These are phyloP conservation scores for Selenicereus undatus DNA, from an alignment of 148 eudicot species.

Conservation along the genomic window DNA sequence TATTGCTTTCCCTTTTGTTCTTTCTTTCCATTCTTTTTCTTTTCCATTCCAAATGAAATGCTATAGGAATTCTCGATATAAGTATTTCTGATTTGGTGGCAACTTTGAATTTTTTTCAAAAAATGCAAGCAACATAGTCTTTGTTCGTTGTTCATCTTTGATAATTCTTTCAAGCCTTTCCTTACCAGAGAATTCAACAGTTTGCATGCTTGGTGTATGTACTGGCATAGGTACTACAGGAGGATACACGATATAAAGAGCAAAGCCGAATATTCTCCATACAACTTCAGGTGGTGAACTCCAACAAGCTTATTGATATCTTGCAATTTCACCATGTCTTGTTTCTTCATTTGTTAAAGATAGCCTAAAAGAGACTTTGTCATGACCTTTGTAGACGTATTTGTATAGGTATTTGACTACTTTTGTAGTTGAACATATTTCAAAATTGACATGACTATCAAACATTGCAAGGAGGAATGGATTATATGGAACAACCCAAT, in stretches of 20 bases:
- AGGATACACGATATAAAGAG: background rate
- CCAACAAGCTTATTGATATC: background rate
- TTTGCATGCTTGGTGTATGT: background rate
- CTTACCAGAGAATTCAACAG: background rate
- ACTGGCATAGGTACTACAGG: background rate
- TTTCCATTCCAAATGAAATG: background rate
- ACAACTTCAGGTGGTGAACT: background rate
- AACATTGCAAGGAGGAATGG: background rate
- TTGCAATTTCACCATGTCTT: background rate
- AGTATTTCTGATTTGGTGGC: background rate
- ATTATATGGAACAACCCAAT: constrained; percentile 10
- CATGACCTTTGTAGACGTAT: constrained; percentile 4
- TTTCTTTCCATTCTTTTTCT: background rate
- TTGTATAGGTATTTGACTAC: background rate
- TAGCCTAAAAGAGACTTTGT: background rate
- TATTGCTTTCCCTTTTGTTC: background rate
- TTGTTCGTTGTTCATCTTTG: background rate
- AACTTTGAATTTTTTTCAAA: background rate
- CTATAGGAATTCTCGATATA: background rate
- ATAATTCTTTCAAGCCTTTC: background rate
- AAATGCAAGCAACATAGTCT: background rate
- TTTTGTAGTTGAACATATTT: constrained; percentile 1
- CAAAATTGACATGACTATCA: constrained; percentile 6
- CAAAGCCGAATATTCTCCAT: background rate
- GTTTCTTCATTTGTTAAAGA: background rate